Evolutionary conservation across 2,329 filamentous ascomycete genomes (phyloP).

Genomic region (Knufia fluminis): DNA sequence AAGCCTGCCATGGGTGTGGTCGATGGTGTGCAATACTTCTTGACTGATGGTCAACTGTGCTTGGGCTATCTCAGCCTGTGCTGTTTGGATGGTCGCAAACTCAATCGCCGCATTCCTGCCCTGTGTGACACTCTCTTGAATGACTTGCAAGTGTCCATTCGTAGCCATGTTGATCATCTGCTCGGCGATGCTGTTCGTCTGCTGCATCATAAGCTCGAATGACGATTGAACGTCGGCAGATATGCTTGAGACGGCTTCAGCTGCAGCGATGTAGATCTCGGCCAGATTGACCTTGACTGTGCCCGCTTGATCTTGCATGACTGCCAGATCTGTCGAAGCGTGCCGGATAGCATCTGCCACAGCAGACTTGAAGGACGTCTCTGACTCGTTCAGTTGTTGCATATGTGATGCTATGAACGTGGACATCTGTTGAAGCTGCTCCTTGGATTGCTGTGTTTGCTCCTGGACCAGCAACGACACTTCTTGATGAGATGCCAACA

Average conservation of each 20-base stretch:
- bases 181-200: not conserved
- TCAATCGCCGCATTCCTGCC: constrained; percentile 1
- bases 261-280: constrained; percentile 6
- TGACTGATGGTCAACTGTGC: not conserved
- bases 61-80: not conserved
- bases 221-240: not conserved
- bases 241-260: constrained; percentile 4
- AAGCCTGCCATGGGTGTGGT: constrained; percentile 2
- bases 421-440: not conserved
- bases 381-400: constrained; percentile 47
- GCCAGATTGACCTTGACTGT: not conserved
- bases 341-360: not conserved
- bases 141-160: not conserved
- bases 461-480: not conserved
- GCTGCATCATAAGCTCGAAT: not conserved
- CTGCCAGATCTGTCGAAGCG: not conserved
- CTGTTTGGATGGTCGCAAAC: not conserved
- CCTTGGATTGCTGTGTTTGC: not conserved
- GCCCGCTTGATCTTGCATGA: constrained; percentile 4
- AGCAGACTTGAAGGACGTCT: constrained; percentile 39
- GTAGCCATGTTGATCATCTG: not conserved
- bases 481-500: not conserved
- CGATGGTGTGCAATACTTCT: not conserved
- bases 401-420: constrained; percentile 30
- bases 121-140: not conserved